phyloP scores from a whole-genome alignment of 202 grass and related monocot species.

The Carex sylvatica region DNA sequence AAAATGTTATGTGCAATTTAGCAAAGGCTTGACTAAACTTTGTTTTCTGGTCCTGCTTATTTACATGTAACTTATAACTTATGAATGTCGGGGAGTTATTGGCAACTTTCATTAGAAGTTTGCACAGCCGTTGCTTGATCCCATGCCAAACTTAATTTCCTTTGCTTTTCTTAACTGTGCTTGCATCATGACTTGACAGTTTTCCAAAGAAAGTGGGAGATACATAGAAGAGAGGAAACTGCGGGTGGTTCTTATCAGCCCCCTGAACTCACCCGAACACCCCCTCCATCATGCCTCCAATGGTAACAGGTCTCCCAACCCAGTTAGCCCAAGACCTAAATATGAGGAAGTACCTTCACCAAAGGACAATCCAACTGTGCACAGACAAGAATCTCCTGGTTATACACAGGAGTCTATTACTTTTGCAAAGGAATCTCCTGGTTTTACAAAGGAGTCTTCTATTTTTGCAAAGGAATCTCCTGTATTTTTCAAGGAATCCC shows the following conservation, averaged over 20 bases:
- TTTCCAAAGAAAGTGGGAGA: conserved; percentile 84
- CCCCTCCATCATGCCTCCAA: neutral
- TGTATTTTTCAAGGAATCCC: neutral
- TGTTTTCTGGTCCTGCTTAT: neutral
- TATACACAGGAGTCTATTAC: neutral
- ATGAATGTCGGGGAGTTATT: neutral
- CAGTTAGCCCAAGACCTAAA: neutral
- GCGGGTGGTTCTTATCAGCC: conserved; percentile 77
- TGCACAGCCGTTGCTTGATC: neutral
- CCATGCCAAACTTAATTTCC: neutral
- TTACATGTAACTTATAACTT: neutral
- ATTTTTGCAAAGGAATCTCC: conserved; percentile 21
- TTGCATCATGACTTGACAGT: conserved; percentile 36
- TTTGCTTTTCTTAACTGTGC: conserved; percentile 1
- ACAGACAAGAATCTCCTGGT: conserved; percentile 27
- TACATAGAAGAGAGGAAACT: conserved; percentile 97
- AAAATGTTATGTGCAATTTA: neutral
- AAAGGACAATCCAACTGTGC: conserved; percentile 35
- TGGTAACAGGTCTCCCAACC: neutral
- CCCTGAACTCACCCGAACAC: conserved; percentile 38
- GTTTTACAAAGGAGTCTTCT: conserved; percentile 36
- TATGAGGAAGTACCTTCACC: conserved; percentile 32
- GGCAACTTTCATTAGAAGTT: neutral
- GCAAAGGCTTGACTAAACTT: neutral
- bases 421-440: conserved; percentile 10